A percentile compares a stretch with the other conserved stretches of the same genome.
phyloP scores from a whole-genome alignment of 1,139 yeast species.

The Hanseniaspora sp. region DNA sequence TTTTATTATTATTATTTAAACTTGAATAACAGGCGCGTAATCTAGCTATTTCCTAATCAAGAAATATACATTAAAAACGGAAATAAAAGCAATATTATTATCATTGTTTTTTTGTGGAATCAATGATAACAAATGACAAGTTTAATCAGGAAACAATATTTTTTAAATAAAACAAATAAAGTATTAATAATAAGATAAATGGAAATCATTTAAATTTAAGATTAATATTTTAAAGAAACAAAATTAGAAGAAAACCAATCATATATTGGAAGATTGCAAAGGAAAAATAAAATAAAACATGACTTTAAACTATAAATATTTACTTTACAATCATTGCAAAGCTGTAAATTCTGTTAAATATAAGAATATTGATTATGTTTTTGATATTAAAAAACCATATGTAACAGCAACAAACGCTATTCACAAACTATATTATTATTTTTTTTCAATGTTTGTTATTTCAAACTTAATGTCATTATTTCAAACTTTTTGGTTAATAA shows the following conservation, averaged over 20 bases:
- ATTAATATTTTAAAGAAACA: neutral
- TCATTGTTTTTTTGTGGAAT: too few relatives aligned
- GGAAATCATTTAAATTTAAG: too few relatives aligned
- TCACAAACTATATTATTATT: neutral
- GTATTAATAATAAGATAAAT: too few relatives aligned
- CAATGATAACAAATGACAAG: too few relatives aligned
- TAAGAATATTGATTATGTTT: neutral
- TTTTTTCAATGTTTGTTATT: neutral
- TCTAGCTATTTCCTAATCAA: too few relatives aligned
- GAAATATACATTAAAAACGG: too few relatives aligned
- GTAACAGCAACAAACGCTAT: neutral
- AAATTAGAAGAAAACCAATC: neutral
- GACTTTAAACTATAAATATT: neutral
- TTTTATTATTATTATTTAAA: too few relatives aligned
- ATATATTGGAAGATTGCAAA: too few relatives aligned
- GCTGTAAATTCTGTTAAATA: neutral
- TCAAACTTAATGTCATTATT: constrained; percentile 18
- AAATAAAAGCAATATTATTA: too few relatives aligned
- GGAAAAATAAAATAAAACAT: neutral
- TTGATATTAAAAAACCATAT: neutral
- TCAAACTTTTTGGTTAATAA: constrained; percentile 39
- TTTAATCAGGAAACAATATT: too few relatives aligned
- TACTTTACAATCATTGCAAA: constrained; percentile 9
- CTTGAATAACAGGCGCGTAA: too few relatives aligned
- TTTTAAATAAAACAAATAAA: too few relatives aligned